Percentiles rank a stretch among this genome's conserved stretches.
Evolutionary conservation across 2,329 filamentous ascomycete species (phyloP).

Genomic region (Rhexocercosporidium sp.): DNA sequence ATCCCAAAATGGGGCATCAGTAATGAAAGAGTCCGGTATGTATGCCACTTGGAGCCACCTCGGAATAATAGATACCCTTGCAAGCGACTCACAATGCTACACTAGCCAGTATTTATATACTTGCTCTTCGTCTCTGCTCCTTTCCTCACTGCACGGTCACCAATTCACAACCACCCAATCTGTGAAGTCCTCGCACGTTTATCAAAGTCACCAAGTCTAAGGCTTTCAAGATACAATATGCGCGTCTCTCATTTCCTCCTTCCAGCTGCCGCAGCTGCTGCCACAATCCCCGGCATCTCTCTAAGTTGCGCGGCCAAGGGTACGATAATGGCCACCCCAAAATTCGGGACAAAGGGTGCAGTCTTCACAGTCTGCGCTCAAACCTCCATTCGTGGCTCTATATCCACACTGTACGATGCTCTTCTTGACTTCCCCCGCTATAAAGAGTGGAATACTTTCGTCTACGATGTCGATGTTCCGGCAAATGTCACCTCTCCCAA

Average conservation of each 20-base stretch:
- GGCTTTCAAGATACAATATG: neutral
- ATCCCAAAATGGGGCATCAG: too few relatives aligned
- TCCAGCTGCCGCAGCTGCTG: neutral
- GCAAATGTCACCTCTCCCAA: slow-evolving; percentile 11
- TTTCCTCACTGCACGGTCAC: too few relatives aligned
- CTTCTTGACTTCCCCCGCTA: slow-evolving; percentile 19
- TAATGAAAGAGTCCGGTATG: too few relatives aligned
- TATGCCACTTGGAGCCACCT: too few relatives aligned
- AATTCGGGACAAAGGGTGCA: slow-evolving; percentile 15
- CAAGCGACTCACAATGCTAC: too few relatives aligned
- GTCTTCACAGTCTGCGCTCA: slow-evolving; percentile 23
- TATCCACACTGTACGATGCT: slow-evolving; percentile 13
- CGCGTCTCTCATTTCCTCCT: neutral
- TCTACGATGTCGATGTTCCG: slow-evolving; percentile 21
- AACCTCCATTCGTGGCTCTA: slow-evolving; percentile 11
- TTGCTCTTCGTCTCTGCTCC: too few relatives aligned
- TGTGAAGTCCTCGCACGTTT: neutral
- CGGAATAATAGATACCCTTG: too few relatives aligned
- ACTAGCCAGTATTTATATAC: too few relatives aligned
- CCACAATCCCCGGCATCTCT: slow-evolving; percentile 4
- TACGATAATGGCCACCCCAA: slow-evolving; percentile 20
- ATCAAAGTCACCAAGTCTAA: neutral
- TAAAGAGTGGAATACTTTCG: slow-evolving; percentile 24
- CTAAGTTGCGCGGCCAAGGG: slow-evolving; percentile 10
- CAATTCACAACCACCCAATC: too few relatives aligned